Evolutionary conservation across 116 monocot genomes (phyloP), one percentile per base, ranked within the genome.

Genomic region (Dioscorea cayenensis): DNA sequence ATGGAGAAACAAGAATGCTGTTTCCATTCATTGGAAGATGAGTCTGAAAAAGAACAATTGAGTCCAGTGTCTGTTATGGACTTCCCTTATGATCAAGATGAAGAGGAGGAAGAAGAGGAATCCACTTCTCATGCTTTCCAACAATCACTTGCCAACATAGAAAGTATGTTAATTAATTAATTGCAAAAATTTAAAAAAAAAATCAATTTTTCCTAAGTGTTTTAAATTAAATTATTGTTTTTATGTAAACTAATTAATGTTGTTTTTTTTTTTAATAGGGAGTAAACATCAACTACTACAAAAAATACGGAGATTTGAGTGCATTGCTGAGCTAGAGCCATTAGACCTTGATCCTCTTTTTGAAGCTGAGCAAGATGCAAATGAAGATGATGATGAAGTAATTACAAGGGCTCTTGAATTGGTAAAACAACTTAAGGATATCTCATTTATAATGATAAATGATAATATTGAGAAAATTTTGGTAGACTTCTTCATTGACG

Each of bases 41-140:
- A 84, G 74, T 43, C 43, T 10, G 43, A 43, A 43, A 84, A 84
- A 67, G 88, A 88, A 36, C 85, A 89, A 70, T 38, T 84, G 5
- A 89, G 88, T 36, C 88, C 88, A 0, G 80, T 85, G 36, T 82
- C 85, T 5, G 79, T 89, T 7, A 82, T 85, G 82, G 85, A 85
- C 55, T 89, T 85, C 55, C 88, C 88, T 9, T 82, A 19, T 68
- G 55, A 72, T 49, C 71, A 58, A 1, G 82, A 81, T 0, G 78
- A 73, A 36, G 81, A 65, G 13, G 76, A 71, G 20, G 81, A 83
- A 3, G 80, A 67, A 1, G 67, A 67, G 12, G 65, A 36, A 22
- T 28, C 37, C 50, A 58, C 68, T n/a, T 36, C 71, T 5, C 61
- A 58, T 60, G 72, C 65, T 28, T 80, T 79, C 73, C 73, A 70